A percentile compares a stretch with the other conserved stretches of the same genome.
phyloP scores from a whole-genome alignment of 805 yeast genomes.

The Clavispora phyllophila region DNA sequence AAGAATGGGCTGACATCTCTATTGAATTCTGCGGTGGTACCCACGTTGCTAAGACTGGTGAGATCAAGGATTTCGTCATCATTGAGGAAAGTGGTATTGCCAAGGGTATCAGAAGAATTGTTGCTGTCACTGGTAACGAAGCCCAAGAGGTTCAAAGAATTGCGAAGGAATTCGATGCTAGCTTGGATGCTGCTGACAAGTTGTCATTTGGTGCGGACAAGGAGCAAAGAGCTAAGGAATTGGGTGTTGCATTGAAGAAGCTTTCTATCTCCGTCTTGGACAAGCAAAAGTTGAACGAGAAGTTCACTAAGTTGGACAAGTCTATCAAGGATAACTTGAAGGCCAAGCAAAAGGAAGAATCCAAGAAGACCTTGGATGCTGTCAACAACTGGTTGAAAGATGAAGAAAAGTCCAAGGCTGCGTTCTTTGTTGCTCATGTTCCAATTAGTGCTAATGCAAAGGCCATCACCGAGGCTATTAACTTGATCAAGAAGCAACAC shows the following conservation, averaged over 20 bases:
- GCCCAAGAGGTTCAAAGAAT: constrained; percentile 87
- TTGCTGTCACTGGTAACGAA: constrained; percentile 89
- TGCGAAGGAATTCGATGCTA: constrained; percentile 65
- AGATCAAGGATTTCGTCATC: constrained; percentile 84
- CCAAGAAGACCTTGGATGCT: constrained; percentile 72
- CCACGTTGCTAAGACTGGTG: constrained; percentile 88
- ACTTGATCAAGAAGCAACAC: constrained; percentile 69
- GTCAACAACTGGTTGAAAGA: constrained; percentile 63
- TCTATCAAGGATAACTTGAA: constrained; percentile 83
- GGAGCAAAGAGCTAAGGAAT: constrained; percentile 77
- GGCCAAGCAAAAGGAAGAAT: constrained; percentile 81
- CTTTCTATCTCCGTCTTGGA: constrained; percentile 75
- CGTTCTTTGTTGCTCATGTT: constrained; percentile 62
- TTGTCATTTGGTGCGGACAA: constrained; percentile 71
- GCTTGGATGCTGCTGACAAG: constrained; percentile 53
- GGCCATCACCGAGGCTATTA: constrained; percentile 90
- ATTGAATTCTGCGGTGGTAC: constrained; percentile 99
- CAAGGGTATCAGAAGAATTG: constrained; percentile 96
- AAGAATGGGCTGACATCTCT: constrained; percentile 73
- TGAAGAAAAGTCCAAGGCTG: constrained; percentile 41
- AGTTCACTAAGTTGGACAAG: constrained; percentile 78
- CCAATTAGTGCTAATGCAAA: constrained; percentile 79
- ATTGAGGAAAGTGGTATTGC: constrained; percentile 97
- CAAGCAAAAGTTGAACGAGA: constrained; percentile 69
- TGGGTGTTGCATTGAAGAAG: constrained; percentile 80